A percentile compares a stretch with the other conserved stretches of the same genome.
Evolutionary conservation across 495 filamentous ascomycete species (phyloP).

Genomic region (Bacidia gigantensis): DNA sequence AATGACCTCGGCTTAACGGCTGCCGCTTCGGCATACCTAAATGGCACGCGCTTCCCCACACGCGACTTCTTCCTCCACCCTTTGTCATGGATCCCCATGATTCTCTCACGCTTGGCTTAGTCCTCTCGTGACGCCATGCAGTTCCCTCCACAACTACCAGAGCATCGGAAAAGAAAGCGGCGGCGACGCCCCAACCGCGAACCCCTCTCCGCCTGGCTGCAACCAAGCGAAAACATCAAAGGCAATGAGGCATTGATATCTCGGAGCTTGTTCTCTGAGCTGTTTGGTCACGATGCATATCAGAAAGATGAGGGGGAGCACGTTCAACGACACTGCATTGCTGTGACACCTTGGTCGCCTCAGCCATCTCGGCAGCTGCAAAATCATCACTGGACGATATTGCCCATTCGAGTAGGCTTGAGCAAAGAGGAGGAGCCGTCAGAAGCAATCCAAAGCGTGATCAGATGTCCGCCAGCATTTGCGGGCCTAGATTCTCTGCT

Average conservation of each 20-base stretch:
- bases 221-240: slow-evolving; percentile 68
- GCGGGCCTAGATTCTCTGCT: slow-evolving; percentile 68
- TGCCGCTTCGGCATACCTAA: not conserved
- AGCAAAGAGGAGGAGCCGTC: not conserved
- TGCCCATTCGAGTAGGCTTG: slow-evolving; percentile 47
- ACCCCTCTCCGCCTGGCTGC: slow-evolving; percentile 48
- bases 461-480: slow-evolving; percentile 71
- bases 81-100: not conserved
- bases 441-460: slow-evolving; percentile 36
- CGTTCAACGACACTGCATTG: slow-evolving; percentile 41
- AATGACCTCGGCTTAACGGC: not conserved
- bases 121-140: slow-evolving; percentile 4
- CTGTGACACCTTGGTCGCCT: slow-evolving; percentile 70
- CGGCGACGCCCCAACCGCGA: slow-evolving; percentile 35
- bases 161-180: slow-evolving; percentile 33
- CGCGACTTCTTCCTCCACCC: not conserved
- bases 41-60: not conserved
- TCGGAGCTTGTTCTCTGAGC: slow-evolving; percentile 67
- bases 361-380: slow-evolving; percentile 39
- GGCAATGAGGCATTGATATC: slow-evolving; percentile 81
- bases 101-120: not conserved
- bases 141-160: slow-evolving; percentile 17
- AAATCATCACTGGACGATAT: slow-evolving; percentile 64
- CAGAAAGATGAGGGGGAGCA: not conserved
- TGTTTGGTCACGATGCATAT: slow-evolving; percentile 46